A percentile compares a stretch with the other conserved stretches of the same genome.
Conservation (phyloP, 2,329 filamentous ascomycete genomes). For the Dothiorella sarmentorum region DNA sequence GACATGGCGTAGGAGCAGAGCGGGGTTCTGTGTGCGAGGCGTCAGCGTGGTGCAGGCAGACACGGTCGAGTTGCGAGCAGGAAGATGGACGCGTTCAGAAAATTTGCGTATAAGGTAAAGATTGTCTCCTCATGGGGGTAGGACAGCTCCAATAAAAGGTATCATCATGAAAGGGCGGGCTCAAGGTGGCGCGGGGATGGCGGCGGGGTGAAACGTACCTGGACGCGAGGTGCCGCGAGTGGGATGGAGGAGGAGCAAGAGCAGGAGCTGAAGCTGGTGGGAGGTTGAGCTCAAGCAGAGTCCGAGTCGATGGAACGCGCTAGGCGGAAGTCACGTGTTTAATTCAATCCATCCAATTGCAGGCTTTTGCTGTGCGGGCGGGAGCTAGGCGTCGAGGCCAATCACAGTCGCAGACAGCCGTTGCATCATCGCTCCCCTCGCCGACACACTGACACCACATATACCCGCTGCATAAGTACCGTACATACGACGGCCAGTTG, state of each 20-base stretch:
- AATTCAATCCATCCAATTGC: too few relatives aligned
- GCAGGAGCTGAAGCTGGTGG: background rate
- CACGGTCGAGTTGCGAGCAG: background rate
- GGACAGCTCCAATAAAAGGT: slow-evolving; percentile 75
- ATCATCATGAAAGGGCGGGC: slow-evolving; percentile 50
- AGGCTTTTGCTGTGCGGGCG: too few relatives aligned
- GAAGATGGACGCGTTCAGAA: slow-evolving; percentile 5
- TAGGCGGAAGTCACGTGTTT: slow-evolving; percentile 12
- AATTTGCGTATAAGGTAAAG: slow-evolving; percentile 20
- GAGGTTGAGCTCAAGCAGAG: background rate
- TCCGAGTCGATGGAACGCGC: background rate
- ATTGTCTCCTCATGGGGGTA: slow-evolving; percentile 41
- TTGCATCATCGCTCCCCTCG: slow-evolving; percentile 6
- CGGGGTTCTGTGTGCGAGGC: background rate
- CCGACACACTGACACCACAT: too few relatives aligned
- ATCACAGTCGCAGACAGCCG: background rate
- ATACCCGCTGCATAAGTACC: too few relatives aligned
- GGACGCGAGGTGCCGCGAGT: background rate
- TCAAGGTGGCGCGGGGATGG: background rate
- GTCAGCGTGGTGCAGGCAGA: background rate
- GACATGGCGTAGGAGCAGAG: slow-evolving; percentile 29
- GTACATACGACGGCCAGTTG: too few relatives aligned
- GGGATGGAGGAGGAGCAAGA: too few relatives aligned
- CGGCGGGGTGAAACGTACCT: slow-evolving; percentile 6
- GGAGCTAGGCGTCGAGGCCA: too few relatives aligned